Conservation (phyloP, 139 green algal genomes). For the Tetratostichococcus sp. region DNA sequence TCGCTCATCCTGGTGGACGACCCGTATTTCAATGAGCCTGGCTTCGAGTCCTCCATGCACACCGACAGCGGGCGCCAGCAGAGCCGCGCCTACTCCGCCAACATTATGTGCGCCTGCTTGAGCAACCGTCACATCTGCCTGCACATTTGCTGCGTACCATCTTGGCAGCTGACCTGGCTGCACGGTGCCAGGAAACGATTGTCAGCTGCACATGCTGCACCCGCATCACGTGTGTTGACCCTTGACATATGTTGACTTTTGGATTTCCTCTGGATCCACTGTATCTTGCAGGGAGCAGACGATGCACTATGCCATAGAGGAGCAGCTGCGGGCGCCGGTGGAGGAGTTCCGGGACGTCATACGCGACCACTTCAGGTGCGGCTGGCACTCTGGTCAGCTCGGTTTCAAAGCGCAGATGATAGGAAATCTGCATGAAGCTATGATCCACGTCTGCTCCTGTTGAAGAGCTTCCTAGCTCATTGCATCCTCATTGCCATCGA, state of each 20-base stretch:
- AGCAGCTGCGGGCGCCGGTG: slow-evolving; percentile 18
- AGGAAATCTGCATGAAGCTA: no score
- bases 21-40: slow-evolving; percentile 34
- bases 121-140: not conserved
- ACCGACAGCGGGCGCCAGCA: not conserved
- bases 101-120: slow-evolving; percentile 11
- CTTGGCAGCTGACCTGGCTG: no score
- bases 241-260: not conserved
- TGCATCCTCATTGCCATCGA: no score
- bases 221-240: not conserved
- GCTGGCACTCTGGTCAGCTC: no score
- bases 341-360: slow-evolving; percentile 19
- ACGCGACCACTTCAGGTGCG: slow-evolving; percentile 28
- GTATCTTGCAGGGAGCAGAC: slow-evolving; percentile 25
- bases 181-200: not conserved
- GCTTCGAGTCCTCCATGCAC: slow-evolving; percentile 19
- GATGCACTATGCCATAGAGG: slow-evolving; percentile 29
- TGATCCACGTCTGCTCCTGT: no score
- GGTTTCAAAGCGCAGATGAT: no score
- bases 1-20: slow-evolving; percentile 41
- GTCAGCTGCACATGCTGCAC: not conserved
- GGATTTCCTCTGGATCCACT: no score
- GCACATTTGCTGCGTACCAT: not conserved
- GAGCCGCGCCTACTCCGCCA: slow-evolving; percentile 12
- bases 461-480: no score